Conservation (phyloP, 2,329 filamentous ascomycete genomes). For the Aureobasidium uvarum region DNA sequence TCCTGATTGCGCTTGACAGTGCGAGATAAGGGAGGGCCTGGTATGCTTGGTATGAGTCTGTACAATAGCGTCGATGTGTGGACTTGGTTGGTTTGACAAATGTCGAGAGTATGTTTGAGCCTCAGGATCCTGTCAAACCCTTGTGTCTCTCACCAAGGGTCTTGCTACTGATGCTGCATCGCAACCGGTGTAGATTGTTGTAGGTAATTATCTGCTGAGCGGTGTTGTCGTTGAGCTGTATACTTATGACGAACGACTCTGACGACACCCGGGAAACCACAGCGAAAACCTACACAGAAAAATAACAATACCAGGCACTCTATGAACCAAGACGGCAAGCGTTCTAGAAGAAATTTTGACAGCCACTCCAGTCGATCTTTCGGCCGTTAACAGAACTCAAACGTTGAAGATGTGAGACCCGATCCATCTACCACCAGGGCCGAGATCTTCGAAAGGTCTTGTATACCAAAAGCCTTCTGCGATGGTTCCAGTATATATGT, state of each 20-base stretch:
- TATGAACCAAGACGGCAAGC: background rate
- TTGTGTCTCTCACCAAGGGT: background rate
- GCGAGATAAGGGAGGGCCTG: background rate
- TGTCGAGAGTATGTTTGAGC: constrained; percentile 7
- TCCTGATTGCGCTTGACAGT: background rate
- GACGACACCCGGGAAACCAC: background rate
- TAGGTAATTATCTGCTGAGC: background rate
- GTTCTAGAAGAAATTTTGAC: constrained; percentile 6
- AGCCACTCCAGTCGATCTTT: constrained; percentile 9
- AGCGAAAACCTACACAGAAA: background rate
- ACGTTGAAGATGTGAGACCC: constrained; percentile 20
- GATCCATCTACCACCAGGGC: constrained; percentile 8
- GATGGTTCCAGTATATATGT: constrained; percentile 7
- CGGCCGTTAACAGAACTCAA: constrained; percentile 10
- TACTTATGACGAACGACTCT: background rate
- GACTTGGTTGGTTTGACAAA: background rate
- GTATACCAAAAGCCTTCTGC: background rate
- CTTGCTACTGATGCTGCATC: background rate
- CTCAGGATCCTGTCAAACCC: background rate
- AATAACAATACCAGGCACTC: background rate
- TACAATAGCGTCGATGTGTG: background rate
- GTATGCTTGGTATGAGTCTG: background rate
- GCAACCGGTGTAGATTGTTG: no score
- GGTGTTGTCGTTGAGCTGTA: background rate
- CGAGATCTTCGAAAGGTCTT: background rate